Percentiles rank a stretch among this genome's conserved stretches.
Evolutionary conservation across 352 stramenopile species (phyloP).

Genomic region (Blastocystis sp.): DNA sequence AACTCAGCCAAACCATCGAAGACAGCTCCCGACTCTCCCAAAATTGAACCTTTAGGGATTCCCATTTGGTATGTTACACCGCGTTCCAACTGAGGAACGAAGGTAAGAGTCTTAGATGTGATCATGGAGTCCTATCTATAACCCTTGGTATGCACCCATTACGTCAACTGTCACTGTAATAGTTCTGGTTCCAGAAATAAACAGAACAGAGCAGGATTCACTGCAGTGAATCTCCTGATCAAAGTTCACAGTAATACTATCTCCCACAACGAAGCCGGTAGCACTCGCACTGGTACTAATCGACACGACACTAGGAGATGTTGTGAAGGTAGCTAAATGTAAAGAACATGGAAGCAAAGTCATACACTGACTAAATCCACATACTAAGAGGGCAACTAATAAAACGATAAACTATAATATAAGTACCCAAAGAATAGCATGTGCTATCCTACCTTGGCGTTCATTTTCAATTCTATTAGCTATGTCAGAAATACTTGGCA

Average conservation of each 20-base stretch:
- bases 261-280: not conserved
- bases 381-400: constrained; percentile 15
- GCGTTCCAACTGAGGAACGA: constrained; percentile 24
- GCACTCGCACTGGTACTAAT: not conserved
- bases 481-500: not conserved
- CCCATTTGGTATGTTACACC: not conserved
- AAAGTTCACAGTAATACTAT: constrained; percentile 16
- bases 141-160: not conserved
- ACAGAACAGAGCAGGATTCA: not conserved
- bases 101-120: not conserved
- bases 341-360: not conserved
- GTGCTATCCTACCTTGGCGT: not conserved
- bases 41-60: constrained; percentile 43
- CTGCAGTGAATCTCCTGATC: constrained; percentile 34
- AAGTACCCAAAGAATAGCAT: not conserved
- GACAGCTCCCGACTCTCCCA: not conserved
- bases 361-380: not conserved
- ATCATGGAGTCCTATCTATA: constrained; percentile 47
- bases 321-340: not conserved
- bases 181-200: not conserved
- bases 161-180: not conserved
- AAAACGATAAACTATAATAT: constrained; percentile 60
- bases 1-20: constrained; percentile 36
- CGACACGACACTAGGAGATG: constrained; percentile 20
- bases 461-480: constrained; percentile 29